A percentile compares a stretch with the other conserved stretches of the same genome.
Evolutionary conservation across 805 yeast species (phyloP).

Genomic region (Tanozyma kutaoensis): DNA sequence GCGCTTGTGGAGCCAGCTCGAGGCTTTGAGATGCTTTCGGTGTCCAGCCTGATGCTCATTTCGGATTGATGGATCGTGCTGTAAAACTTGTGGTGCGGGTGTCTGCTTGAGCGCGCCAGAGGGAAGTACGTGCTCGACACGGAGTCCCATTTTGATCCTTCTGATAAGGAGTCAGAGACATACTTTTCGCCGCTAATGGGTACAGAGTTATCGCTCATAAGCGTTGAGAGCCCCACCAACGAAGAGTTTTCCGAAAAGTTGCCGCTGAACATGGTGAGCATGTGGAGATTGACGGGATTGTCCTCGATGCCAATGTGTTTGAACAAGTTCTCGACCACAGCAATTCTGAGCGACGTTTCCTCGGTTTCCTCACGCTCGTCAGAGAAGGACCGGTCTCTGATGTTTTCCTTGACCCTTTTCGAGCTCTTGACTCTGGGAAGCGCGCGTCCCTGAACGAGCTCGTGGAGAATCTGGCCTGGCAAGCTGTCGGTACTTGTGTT

Average conservation of each 20-base stretch:
- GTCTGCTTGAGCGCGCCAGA: background rate
- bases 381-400: constrained; percentile 27
- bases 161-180: constrained; percentile 8
- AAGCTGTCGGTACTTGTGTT: too few relatives aligned
- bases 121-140: constrained; percentile 1
- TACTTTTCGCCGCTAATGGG: constrained; percentile 4
- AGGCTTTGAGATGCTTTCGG: too few relatives aligned
- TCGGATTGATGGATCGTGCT: too few relatives aligned
- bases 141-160: constrained; percentile 5
- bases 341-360: constrained; percentile 47
- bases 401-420: too few relatives aligned
- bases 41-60: too few relatives aligned
- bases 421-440: too few relatives aligned
- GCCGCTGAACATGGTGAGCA: constrained; percentile 1
- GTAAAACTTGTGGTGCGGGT: background rate
- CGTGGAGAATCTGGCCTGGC: too few relatives aligned
- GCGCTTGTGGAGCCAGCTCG: too few relatives aligned
- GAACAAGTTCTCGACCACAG: constrained; percentile 62
- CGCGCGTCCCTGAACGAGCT: too few relatives aligned
- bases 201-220: constrained; percentile 5
- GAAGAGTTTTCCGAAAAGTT: constrained; percentile 16
- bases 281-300: constrained; percentile 9
- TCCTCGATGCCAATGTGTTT: constrained; percentile 47
- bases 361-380: constrained; percentile 57
- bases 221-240: constrained; percentile 11